Evolutionary conservation across 208 protist genomes (phyloP), one percentile per base, ranked within the genome.

Genomic region (Acanthamoeba culbertsoni): DNA sequence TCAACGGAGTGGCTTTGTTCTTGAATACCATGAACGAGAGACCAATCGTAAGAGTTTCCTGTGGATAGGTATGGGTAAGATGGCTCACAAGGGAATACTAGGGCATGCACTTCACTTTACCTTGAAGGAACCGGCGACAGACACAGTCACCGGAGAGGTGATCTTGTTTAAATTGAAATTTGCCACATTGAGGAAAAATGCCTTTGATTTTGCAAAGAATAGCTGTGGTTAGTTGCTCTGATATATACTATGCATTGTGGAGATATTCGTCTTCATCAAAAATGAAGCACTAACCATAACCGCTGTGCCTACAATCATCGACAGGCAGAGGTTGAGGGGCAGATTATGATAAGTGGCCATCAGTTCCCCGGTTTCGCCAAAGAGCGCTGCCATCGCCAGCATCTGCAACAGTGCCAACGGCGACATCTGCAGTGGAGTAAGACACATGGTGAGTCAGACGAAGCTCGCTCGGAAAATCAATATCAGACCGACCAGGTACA

Each of bases 161-260:
- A 92, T 63, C 48, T 94, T 73, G 71, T 94, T 95, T 8, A 79
- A 31, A 55, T 93, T 93, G 33, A 95, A 95, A 48, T 93, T 95
- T 31, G 73, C 46, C 0, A 95, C 63, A 63, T 94, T 94, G 16
- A 94, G 46, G 93, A 94, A 88, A 40, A 94, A 94, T 7, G 93
- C 93, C 63, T 55, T 18, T 51, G 7, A 51, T 40, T 40, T 48
- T 79, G 31, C 63, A 10, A 33, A 23, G 14, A n/a, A 12, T n/a
- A 75, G 63, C 31, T 75, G 28, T 35, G 14, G 63, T 75, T n/a
- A n/a, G n/a, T n/a, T n/a, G n/a, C n/a, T n/a, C n/a, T n/a, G n/a
- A n/a, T n/a, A n/a, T n/a, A n/a, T n/a, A n/a, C n/a, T n/a, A n/a
- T n/a, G n/a, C n/a, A n/a, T n/a, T n/a, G n/a, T n/a, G n/a, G n/a